Evolutionary conservation across 768 basidiomycete species (phyloP).

Genomic region (Infundibulicybe gibba): DNA sequence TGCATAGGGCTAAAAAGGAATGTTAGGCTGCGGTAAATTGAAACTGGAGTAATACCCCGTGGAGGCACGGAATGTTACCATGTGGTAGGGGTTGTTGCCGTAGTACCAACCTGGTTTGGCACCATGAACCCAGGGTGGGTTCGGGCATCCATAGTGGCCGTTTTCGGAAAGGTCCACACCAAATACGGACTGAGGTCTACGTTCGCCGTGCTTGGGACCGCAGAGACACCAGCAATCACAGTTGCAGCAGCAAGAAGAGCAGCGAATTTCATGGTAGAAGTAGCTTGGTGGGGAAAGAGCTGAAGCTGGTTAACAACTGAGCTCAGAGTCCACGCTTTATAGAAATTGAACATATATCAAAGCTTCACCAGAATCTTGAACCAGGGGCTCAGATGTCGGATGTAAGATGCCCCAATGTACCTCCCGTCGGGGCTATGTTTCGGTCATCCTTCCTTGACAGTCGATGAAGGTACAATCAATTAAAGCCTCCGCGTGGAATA

Average conservation of each 20-base stretch:
- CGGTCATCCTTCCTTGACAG: too few species aligned
- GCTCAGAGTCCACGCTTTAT: too few species aligned
- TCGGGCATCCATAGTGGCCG: slow-evolving; percentile 35
- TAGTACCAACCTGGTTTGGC: slow-evolving; percentile 41
- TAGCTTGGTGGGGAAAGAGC: too few species aligned
- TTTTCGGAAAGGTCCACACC: slow-evolving; percentile 22
- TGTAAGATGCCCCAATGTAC: too few species aligned
- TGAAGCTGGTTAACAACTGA: too few species aligned
- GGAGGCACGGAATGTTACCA: slow-evolving; percentile 24
- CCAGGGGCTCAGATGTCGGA: too few species aligned
- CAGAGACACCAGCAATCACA: slow-evolving; percentile 15
- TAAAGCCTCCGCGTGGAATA: too few species aligned
- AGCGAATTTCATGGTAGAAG: slow-evolving; percentile 23
- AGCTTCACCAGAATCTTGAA: too few species aligned
- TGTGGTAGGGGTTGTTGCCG: slow-evolving; percentile 25
- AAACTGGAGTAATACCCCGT: slow-evolving; percentile 19
- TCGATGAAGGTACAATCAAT: too few species aligned
- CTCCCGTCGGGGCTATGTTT: too few species aligned
- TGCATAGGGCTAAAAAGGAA: slow-evolving; percentile 29
- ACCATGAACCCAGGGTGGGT: slow-evolving; percentile 29
- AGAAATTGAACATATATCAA: too few species aligned
- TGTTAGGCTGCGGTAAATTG: not conserved
- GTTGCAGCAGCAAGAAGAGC: slow-evolving; percentile 19
- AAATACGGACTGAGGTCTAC: slow-evolving; percentile 12
- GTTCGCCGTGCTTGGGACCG: slow-evolving; percentile 10